These are phyloP conservation scores for Wickerhamomyces ciferrii DNA, from an alignment of 805 yeast species.

Conservation along the genomic window DNA sequence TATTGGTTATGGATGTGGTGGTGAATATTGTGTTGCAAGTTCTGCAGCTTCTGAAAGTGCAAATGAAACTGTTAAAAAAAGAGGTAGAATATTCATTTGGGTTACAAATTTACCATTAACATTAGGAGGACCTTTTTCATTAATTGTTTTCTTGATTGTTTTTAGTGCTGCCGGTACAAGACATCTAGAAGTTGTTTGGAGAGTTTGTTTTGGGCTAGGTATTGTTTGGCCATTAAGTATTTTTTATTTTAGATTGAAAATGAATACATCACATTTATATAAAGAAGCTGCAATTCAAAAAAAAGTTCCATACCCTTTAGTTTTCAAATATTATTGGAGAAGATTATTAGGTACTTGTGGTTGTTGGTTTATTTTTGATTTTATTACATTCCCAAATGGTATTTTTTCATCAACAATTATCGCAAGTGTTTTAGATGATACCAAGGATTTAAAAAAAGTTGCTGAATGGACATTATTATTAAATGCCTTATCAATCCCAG, in stretches of 20 bases:
- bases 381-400: slow-evolving; percentile 77
- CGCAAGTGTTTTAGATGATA: slow-evolving; percentile 37
- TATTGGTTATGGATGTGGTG: slow-evolving; percentile 76
- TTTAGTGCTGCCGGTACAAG: slow-evolving; percentile 47
- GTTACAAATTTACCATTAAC: slow-evolving; percentile 71
- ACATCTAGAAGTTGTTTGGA: slow-evolving; percentile 54
- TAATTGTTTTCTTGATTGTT: slow-evolving; percentile 63
- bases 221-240: slow-evolving; percentile 66
- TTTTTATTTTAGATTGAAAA: slow-evolving; percentile 65
- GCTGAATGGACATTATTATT: slow-evolving; percentile 74
- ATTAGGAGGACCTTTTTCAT: slow-evolving; percentile 73
- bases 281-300: slow-evolving; percentile 57
- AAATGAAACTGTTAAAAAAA: slow-evolving; percentile 53
- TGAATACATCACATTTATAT: slow-evolving; percentile 63
- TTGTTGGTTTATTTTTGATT: slow-evolving; percentile 78
- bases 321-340: slow-evolving; percentile 62
- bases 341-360: slow-evolving; percentile 66
- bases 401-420: slow-evolving; percentile 61
- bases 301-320: slow-evolving; percentile 52
- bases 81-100: slow-evolving; percentile 62
- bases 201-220: slow-evolving; percentile 63
- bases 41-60: slow-evolving; percentile 71
- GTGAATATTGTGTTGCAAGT: slow-evolving; percentile 69
- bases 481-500: slow-evolving; percentile 62
- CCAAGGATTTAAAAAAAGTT: slow-evolving; percentile 40